Percentiles rank a stretch among this genome's conserved stretches.
phyloP scores from a whole-genome alignment of 208 protist species.

The Trypanosoma vivax region DNA sequence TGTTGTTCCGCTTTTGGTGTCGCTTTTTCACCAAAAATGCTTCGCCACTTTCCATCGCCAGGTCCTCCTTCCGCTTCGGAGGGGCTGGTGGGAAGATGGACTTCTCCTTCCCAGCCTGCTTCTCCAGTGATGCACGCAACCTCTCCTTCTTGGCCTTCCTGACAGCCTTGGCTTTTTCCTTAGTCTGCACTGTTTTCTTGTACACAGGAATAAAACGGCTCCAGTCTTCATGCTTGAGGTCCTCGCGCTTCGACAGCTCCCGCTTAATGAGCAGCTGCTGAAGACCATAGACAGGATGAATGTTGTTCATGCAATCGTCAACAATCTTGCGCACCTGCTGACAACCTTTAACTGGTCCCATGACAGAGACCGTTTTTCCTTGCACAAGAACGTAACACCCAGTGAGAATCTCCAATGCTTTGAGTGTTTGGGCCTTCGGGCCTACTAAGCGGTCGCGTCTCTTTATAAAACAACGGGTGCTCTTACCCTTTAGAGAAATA shows the following conservation, averaged over 20 bases:
- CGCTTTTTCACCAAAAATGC: slow-evolving; percentile 63
- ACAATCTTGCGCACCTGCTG: slow-evolving; percentile 96
- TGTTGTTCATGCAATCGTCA: slow-evolving; percentile 99
- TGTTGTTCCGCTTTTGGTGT: slow-evolving; percentile 57
- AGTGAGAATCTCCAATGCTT: slow-evolving; percentile 98
- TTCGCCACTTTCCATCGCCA: slow-evolving; percentile 88
- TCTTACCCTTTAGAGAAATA: slow-evolving; percentile 93
- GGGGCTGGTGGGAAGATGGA: slow-evolving; percentile 85
- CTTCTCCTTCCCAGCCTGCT: slow-evolving; percentile 68
- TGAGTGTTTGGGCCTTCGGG: slow-evolving; percentile 96
- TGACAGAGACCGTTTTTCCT: slow-evolving; percentile 95
- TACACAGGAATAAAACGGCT: slow-evolving; percentile 98
- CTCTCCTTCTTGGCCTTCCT: slow-evolving; percentile 86
- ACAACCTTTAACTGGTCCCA: slow-evolving; percentile 95
- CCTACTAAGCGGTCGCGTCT: slow-evolving; percentile 98
- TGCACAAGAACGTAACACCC: slow-evolving; percentile 99
- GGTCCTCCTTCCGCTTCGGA: slow-evolving; percentile 83
- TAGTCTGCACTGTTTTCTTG: slow-evolving; percentile 85
- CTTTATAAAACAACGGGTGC: slow-evolving; percentile 98
- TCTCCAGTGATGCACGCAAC: slow-evolving; percentile 42
- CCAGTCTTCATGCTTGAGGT: slow-evolving; percentile 97
- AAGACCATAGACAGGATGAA: slow-evolving; percentile 99
- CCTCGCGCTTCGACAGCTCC: slow-evolving; percentile 96
- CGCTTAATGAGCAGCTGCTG: slow-evolving; percentile 99
- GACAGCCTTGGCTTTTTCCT: slow-evolving; percentile 85